phyloP scores from a whole-genome alignment of 2,329 filamentous ascomycete genomes.

The Penicillium sp. region DNA sequence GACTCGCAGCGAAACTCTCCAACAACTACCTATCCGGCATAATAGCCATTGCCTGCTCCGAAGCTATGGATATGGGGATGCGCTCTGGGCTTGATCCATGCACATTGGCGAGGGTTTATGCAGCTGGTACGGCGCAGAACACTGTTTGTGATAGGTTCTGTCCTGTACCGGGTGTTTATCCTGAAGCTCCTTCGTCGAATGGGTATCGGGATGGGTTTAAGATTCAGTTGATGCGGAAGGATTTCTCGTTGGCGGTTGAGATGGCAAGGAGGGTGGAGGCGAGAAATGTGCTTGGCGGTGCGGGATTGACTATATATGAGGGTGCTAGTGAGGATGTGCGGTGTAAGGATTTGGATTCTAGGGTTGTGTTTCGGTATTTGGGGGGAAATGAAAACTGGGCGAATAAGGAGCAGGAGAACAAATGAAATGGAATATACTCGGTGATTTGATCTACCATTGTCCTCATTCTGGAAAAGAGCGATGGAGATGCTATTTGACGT shows the following conservation, averaged over 20 bases:
- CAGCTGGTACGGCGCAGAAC: slow-evolving; percentile 54
- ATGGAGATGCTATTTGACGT: too few species aligned
- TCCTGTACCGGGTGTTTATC: slow-evolving; percentile 52
- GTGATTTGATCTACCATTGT: too few species aligned
- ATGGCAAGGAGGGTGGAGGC: slow-evolving; percentile 55
- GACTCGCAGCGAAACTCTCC: slow-evolving; percentile 59
- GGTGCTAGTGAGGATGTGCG: slow-evolving; percentile 51
- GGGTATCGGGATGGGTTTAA: slow-evolving; percentile 58
- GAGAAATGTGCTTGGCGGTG: slow-evolving; percentile 51
- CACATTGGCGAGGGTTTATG: slow-evolving; percentile 53
- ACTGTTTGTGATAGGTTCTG: slow-evolving; percentile 53
- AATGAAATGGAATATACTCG: too few species aligned
- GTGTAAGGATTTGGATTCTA: slow-evolving; percentile 57
- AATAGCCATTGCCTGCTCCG: slow-evolving; percentile 58
- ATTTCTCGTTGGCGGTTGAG: slow-evolving; percentile 56
- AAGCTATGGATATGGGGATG: slow-evolving; percentile 63
- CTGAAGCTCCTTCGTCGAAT: slow-evolving; percentile 49
- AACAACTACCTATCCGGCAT: slow-evolving; percentile 63
- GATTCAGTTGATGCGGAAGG: slow-evolving; percentile 61
- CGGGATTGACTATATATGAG: slow-evolving; percentile 53
- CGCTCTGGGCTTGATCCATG: slow-evolving; percentile 56
- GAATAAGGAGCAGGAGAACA: background rate
- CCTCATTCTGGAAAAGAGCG: too few species aligned
- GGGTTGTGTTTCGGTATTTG: slow-evolving; percentile 58
- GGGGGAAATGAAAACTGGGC: slow-evolving; percentile 55